Conservation (phyloP, 2,329 filamentous ascomycete species). For the Phyllosticta citrichinensis region DNA sequence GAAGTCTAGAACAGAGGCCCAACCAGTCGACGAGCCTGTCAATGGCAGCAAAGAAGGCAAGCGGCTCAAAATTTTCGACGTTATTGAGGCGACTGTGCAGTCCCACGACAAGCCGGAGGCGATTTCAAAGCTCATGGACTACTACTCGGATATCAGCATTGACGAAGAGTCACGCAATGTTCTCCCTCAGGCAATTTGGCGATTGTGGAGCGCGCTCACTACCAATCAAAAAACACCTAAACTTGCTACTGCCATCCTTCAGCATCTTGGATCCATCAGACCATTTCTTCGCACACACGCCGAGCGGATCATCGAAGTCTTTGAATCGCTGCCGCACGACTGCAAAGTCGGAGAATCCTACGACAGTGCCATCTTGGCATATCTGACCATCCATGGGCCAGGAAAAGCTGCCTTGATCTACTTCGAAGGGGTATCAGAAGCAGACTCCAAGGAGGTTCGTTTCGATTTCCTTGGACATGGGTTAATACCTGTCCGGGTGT, state of each 20-base stretch:
- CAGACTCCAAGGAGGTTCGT: neutral
- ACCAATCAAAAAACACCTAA: neutral
- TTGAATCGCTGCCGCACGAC: conserved; percentile 29
- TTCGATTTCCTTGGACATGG: neutral
- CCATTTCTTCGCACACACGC: neutral
- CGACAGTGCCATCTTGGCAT: conserved; percentile 33
- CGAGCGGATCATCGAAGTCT: conserved; percentile 26
- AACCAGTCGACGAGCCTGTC: neutral
- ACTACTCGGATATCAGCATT: neutral
- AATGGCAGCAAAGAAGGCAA: neutral
- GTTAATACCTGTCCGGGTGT: neutral
- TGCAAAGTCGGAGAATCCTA: conserved; percentile 35
- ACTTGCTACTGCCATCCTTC: conserved; percentile 19
- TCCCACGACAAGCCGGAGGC: neutral
- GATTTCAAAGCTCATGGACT: neutral
- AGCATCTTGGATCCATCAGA: conserved; percentile 17
- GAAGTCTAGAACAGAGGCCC: neutral
- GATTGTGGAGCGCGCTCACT: neutral
- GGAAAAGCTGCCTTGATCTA: conserved; percentile 32
- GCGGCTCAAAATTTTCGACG: neutral
- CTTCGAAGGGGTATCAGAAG: conserved; percentile 24
- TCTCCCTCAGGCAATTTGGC: neutral
- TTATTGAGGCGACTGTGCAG: neutral
- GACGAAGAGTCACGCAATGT: neutral
- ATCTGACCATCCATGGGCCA: conserved; percentile 31